These are phyloP conservation scores for Periglandula ipomoeae DNA, from an alignment of 2,329 filamentous ascomycete species.

Conservation along the genomic window DNA sequence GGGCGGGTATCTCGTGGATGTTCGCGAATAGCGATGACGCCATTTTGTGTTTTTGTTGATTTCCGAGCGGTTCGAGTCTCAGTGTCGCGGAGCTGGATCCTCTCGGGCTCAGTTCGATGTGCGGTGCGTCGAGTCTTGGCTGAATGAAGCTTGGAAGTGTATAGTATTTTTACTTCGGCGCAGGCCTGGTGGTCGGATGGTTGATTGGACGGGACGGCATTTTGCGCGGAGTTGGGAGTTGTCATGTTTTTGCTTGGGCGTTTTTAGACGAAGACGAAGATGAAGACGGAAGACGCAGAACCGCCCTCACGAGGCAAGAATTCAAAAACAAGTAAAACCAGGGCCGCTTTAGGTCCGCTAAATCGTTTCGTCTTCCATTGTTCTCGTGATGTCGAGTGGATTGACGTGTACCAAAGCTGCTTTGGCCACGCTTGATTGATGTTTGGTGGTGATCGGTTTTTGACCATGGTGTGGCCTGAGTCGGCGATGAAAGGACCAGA, in stretches of 20 bases:
- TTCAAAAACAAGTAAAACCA: constrained; percentile 7
- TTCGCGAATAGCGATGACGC: constrained; percentile 4
- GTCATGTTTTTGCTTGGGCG: constrained; percentile 2
- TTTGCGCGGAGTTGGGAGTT: constrained; percentile 30
- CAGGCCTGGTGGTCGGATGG: not conserved
- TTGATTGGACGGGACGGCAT: constrained; percentile 14
- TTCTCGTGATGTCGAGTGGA: not conserved
- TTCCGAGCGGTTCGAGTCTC: not conserved
- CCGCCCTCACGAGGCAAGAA: constrained; percentile 13
- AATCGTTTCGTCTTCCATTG: not conserved
- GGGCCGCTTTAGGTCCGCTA: not conserved
- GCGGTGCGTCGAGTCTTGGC: not conserved
- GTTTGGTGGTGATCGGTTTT: not conserved
- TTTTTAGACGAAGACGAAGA: constrained; percentile 16
- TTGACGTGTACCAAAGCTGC: not conserved
- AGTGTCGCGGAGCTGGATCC: not conserved
- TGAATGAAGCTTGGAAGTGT: constrained; percentile 6
- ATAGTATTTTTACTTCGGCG: constrained; percentile 8
- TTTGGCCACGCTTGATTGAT: not conserved
- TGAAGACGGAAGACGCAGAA: constrained; percentile 3
- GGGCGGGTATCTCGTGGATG: constrained; percentile 3
- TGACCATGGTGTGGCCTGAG: not conserved
- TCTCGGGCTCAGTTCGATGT: not conserved
- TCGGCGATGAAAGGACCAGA: not conserved
- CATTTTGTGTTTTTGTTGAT: not conserved